Evolutionary conservation across 2,329 filamentous ascomycete species (phyloP), one percentile per base, ranked within the genome.

Genomic region (Plectosphaerella plurivora): DNA sequence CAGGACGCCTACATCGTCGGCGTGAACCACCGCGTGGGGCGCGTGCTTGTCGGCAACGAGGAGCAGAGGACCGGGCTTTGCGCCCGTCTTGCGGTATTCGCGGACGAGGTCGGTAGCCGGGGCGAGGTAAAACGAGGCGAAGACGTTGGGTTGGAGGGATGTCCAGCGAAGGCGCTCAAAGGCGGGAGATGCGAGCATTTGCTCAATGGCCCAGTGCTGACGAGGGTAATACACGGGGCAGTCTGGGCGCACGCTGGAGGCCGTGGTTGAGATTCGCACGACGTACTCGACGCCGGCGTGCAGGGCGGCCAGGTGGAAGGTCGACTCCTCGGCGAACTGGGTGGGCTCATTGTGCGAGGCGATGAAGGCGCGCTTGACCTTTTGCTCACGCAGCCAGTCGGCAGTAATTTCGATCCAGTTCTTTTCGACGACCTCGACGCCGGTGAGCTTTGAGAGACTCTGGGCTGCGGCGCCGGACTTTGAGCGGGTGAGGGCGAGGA

Each of bases 151-250:
- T 55, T 71, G 70, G 5, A 75, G 60, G 0, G 70, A 73, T 0
- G 69, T 70, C 68, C 68, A 74, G 11, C 63, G 61, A 45, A 75
- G 51, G 3, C 28, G 16, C 9, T 51, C 42, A 47, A 73, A 74
- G 49, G 71, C 68, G 0, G 66, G 63, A 33, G 68, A 63, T 49
- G 55, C 52, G 4, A 74, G 61, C 41, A 74, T 50, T 5, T 59
- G 18, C 55, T 75, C 71, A 16, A 75, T 67, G 0, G 72, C 72
- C 71, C 70, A 74, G 47, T 75, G 71, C 1, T 57, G 36, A 5
- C 71, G 63, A 4, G 65, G 47, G 50, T 74, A 74, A 55, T 68
- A 73, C 0, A 62, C 65, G 1, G 16, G 37, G 44, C 12, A 63
- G 50, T 68, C 64, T 0, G 72, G 69, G n/a, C 60, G 61, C 3